Evolutionary conservation across 1,284 basidiomycete species (phyloP).

Genomic region (Cryptococcus sp.): DNA sequence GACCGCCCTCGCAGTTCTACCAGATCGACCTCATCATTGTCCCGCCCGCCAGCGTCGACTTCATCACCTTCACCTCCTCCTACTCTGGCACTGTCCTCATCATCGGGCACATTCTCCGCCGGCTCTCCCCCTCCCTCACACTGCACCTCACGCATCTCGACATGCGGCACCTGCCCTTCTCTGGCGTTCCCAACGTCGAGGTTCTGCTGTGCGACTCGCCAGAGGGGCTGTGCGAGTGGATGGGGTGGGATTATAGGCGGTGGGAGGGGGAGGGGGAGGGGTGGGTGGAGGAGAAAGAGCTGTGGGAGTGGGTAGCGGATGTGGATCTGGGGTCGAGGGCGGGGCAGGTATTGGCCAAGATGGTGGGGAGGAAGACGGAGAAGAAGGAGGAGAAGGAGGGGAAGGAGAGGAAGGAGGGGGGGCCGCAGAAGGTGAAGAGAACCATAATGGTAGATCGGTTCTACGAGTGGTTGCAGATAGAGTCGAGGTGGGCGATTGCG

Average conservation of each 20-base stretch:
- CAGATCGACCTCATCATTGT: conserved; percentile 35
- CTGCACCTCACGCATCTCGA: conserved; percentile 20
- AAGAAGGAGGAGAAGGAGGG: neutral
- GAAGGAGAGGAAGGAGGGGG: neutral
- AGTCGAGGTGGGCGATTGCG: conserved; percentile 8
- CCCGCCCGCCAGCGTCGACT: conserved; percentile 13
- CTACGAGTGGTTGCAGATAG: conserved; percentile 9
- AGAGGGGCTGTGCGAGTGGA: conserved; percentile 25
- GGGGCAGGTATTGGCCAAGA: conserved; percentile 2
- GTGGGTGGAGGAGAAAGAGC: conserved; percentile 19
- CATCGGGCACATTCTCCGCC: conserved; percentile 15
- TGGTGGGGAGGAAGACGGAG: neutral
- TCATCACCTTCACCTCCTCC: conserved; percentile 17
- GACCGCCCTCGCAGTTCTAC: conserved; percentile 21
- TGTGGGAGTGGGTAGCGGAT: conserved; percentile 27
- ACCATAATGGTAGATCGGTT: conserved; percentile 8
- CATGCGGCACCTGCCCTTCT: conserved; percentile 25
- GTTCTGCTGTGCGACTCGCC: conserved; percentile 24
- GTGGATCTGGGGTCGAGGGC: conserved; percentile 8
- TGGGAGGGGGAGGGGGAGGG: conserved; percentile 9
- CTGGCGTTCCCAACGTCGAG: conserved; percentile 22
- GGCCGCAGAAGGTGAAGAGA: neutral
- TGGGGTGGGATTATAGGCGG: conserved; percentile 27
- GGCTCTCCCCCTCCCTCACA: conserved; percentile 11
- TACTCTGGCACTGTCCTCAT: conserved; percentile 19